Base-by-base conservation (phyloP, 768 basidiomycete species). In the Macrolepiota fuliginosa region DNA sequence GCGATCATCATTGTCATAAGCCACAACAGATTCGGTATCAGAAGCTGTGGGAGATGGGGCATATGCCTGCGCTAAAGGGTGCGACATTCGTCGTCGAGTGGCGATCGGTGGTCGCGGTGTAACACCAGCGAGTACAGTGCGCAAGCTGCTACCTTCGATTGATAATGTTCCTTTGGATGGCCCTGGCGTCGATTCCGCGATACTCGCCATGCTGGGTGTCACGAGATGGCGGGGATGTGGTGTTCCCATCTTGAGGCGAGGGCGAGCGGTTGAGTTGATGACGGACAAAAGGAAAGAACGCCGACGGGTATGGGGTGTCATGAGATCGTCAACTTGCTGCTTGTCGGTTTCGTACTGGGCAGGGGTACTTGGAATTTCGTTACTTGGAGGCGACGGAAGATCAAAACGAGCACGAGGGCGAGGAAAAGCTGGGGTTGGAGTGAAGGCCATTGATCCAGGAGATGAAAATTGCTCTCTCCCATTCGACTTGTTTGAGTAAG, bases 231-330 rank as follows among this genome's bases (percentile, higher is more conserved):
- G 67, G 0, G 86, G 83, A 73, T 88, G 82, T 40, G 90, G 85
- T 13, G 91, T 86, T 22, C 84, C 79, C 66, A 83, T 72, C 68
- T 83, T 81, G 69, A 93, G 77, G 9, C 88, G 83, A 0, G 92
- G 91, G 35, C 91, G 86, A 3, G 89, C 77, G 1, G 88, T 91
- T 4, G 92, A 92, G 68, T 92, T 89, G 69, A 95, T 90, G 7
- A 94, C 89, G 9, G 86, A 87, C 40, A 95, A 82, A 12, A 95
- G 82, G 76, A 95, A 94, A 0, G 90, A 92, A 15, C 86, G 85
- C 42, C 90, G 86, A 62, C 89, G 87, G 12, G 87, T 83, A 64
- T 83, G 79, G 2, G 91, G 92, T 1, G 91, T 94, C 46, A 86
- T 71, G 2, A 81, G 81, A 42, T 85, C 81, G 4, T 80, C 74